phyloP scores from a whole-genome alignment of 306 rosid genomes.

The Crotalaria pallida region DNA sequence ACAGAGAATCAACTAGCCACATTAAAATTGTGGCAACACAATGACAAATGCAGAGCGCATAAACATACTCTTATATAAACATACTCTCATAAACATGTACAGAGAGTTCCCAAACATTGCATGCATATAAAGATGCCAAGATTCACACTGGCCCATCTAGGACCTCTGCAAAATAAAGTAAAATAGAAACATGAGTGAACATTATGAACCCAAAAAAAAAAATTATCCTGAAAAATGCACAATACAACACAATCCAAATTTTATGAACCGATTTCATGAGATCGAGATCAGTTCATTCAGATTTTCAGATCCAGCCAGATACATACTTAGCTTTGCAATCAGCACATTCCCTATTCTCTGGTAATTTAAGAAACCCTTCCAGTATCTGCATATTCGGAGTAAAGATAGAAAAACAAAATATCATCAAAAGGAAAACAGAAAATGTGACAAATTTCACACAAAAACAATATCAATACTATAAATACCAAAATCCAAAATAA shows the following conservation, averaged over 20 bases:
- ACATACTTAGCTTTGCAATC: conserved; percentile 99
- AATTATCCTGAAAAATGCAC: neutral
- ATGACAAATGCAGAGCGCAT: neutral
- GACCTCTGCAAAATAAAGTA: conserved; percentile 73
- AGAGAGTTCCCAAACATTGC: conserved; percentile 99
- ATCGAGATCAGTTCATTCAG: conserved; percentile 13
- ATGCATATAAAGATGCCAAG: conserved; percentile 97
- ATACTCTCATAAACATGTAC: conserved; percentile 96
- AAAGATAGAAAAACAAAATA: neutral
- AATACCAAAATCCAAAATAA: neutral
- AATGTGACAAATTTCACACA: neutral
- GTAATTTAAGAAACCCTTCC: conserved; percentile 94
- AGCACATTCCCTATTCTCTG: conserved; percentile 97
- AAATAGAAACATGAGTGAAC: conserved; percentile 15
- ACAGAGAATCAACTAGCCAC: conserved; percentile 1
- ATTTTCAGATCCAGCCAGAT: conserved; percentile 22
- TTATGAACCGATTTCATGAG: conserved; percentile 14
- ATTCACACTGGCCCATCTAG: conserved; percentile 99
- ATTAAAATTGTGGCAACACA: neutral
- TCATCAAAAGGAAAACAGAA: conserved; percentile 11
- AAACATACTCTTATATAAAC: conserved; percentile 33
- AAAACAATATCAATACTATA: neutral
- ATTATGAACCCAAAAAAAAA: neutral
- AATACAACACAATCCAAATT: neutral
- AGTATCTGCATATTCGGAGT: conserved; percentile 63